Conservation (phyloP, 257 asterid genomes). For the Scutellaria baicalensis region DNA sequence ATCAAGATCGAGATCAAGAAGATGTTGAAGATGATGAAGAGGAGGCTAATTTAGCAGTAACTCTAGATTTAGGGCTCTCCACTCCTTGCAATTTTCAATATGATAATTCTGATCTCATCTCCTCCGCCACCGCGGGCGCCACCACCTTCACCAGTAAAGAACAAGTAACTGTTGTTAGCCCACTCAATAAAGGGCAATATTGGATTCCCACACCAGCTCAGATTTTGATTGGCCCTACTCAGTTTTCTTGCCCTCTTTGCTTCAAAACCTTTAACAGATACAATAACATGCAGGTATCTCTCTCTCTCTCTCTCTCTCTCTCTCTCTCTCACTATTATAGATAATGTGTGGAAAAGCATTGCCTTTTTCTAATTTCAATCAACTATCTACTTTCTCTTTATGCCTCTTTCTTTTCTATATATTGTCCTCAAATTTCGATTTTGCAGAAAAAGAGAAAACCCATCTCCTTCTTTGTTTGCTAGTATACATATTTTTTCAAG, state of each 20-base stretch:
- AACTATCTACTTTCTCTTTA: background rate
- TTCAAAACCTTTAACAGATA: slow-evolving; percentile 54
- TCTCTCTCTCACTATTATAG: background rate
- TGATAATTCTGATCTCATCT: slow-evolving; percentile 22
- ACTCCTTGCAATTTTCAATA: slow-evolving; percentile 16
- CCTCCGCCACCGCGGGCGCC: slow-evolving; percentile 2
- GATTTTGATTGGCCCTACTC: slow-evolving; percentile 56
- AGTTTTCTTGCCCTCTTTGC: slow-evolving; percentile 59
- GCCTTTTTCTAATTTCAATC: background rate
- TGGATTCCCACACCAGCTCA: slow-evolving; percentile 64
- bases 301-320: background rate
- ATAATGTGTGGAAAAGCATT: too few relatives aligned
- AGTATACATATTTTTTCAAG: too few relatives aligned
- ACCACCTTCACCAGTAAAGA: background rate
- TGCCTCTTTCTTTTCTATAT: too few relatives aligned
- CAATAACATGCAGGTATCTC: slow-evolving; percentile 48
- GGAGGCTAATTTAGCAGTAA: slow-evolving; percentile 18
- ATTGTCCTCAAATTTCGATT: too few relatives aligned
- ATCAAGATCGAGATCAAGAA: slow-evolving; percentile 31
- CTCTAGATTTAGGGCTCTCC: slow-evolving; percentile 52
- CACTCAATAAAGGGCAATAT: slow-evolving; percentile 59
- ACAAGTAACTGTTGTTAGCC: slow-evolving; percentile 35
- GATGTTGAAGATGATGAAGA: background rate
- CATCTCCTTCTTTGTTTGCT: too few relatives aligned
- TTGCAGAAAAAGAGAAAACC: too few relatives aligned